Evolutionary conservation across 1,139 yeast genomes (phyloP).

Genomic region (Suhomyces yuchorum): DNA sequence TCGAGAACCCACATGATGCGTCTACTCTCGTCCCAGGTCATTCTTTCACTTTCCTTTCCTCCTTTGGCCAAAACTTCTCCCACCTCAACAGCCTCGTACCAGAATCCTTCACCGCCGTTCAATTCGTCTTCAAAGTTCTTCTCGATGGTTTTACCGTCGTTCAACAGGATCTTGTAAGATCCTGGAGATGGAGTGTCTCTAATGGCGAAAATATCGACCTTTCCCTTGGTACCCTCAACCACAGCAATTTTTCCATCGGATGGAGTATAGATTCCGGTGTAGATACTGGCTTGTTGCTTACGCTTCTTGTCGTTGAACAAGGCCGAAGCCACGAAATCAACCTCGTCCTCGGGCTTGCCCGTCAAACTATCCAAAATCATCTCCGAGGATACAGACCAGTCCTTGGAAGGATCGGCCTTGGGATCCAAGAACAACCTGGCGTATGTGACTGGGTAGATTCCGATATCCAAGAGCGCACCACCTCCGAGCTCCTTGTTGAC

Average conservation of each 20-base stretch:
- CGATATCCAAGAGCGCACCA: slow-evolving; percentile 62
- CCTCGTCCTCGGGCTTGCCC: slow-evolving; percentile 19
- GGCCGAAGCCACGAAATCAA: slow-evolving; percentile 22
- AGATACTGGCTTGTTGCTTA: slow-evolving; percentile 24
- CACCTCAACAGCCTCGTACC: slow-evolving; percentile 22
- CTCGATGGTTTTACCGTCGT: slow-evolving; percentile 14
- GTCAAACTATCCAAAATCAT: slow-evolving; percentile 23
- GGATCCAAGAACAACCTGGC: slow-evolving; percentile 43
- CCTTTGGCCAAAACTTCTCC: slow-evolving; percentile 20
- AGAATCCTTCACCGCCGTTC: slow-evolving; percentile 22
- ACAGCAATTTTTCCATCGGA: slow-evolving; percentile 19
- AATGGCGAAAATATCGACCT: slow-evolving; percentile 17
- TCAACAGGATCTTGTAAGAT: slow-evolving; percentile 14
- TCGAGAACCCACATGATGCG: slow-evolving; percentile 20
- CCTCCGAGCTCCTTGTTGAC: slow-evolving; percentile 55
- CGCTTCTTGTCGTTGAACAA: slow-evolving; percentile 22
- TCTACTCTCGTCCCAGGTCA: slow-evolving; percentile 21
- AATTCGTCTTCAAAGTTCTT: slow-evolving; percentile 14
- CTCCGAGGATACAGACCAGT: slow-evolving; percentile 22
- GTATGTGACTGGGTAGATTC: slow-evolving; percentile 59
- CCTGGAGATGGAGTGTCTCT: slow-evolving; percentile 23
- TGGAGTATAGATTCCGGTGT: slow-evolving; percentile 21
- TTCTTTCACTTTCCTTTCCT: slow-evolving; percentile 14
- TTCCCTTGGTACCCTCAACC: slow-evolving; percentile 26
- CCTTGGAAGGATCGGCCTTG: slow-evolving; percentile 17